Percentiles rank a stretch among this genome's conserved stretches.
These are phyloP conservation scores for Thraustochytrium sp. DNA, from an alignment of 352 stramenopile genomes.

Conservation along the genomic window DNA sequence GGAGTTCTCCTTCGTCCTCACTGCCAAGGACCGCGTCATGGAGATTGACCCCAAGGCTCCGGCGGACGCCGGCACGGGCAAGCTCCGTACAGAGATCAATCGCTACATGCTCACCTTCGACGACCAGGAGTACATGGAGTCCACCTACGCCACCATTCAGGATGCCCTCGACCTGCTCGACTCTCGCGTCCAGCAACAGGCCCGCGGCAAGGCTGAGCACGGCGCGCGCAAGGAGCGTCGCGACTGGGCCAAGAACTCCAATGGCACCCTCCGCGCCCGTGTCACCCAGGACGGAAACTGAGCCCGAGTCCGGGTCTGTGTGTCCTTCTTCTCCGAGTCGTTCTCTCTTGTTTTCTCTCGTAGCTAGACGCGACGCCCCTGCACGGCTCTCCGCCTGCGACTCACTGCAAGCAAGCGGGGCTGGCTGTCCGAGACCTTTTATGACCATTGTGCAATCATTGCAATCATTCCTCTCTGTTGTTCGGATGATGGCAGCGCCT, in stretches of 20 bases:
- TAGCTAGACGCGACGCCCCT: too few relatives aligned
- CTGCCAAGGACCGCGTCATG: constrained; percentile 1
- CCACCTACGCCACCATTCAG: neutral
- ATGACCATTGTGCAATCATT: too few relatives aligned
- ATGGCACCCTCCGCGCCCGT: neutral
- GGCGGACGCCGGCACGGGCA: neutral
- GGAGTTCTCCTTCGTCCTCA: neutral
- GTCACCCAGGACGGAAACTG: too few relatives aligned
- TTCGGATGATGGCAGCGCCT: too few relatives aligned
- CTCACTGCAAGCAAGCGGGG: too few relatives aligned
- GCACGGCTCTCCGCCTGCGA: too few relatives aligned
- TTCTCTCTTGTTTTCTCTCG: too few relatives aligned
- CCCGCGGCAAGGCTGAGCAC: neutral
- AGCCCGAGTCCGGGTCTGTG: too few relatives aligned
- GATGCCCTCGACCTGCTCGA: neutral
- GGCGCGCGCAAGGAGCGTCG: neutral
- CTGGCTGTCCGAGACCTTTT: too few relatives aligned
- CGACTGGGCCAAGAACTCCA: constrained; percentile 34
- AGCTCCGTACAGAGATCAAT: neutral
- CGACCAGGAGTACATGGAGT: neutral
- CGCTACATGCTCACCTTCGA: neutral
- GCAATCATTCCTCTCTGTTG: too few relatives aligned
- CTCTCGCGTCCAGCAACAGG: neutral
- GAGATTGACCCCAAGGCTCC: neutral
- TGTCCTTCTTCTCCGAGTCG: too few relatives aligned